Percentiles rank a stretch among this genome's conserved stretches.
Evolutionary conservation across 1,139 yeast genomes (phyloP).

Genomic region (Taphrina flavorubra): DNA sequence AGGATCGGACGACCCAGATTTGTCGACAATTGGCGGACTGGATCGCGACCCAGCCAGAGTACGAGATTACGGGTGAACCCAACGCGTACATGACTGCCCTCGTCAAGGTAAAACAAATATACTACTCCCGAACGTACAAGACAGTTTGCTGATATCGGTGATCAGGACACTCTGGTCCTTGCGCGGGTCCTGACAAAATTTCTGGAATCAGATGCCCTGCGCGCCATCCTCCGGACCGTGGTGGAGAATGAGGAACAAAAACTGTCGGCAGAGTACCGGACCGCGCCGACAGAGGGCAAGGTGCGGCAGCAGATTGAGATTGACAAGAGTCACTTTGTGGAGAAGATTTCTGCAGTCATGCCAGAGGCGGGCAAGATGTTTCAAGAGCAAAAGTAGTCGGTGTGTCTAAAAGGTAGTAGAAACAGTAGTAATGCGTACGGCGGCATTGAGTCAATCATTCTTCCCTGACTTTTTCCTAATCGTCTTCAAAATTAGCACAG

Average conservation of each 20-base stretch:
- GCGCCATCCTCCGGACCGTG: slow-evolving; percentile 25
- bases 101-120: slow-evolving; percentile 76
- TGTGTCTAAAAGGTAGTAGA: not conserved
- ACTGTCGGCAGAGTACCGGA: slow-evolving; percentile 15
- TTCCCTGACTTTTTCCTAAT: too few relatives aligned
- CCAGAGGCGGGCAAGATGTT: slow-evolving; percentile 14
- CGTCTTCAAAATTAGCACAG: too few relatives aligned
- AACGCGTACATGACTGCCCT: slow-evolving; percentile 70
- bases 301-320: not conserved
- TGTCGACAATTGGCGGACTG: slow-evolving; percentile 24
- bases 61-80: slow-evolving; percentile 51
- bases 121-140: slow-evolving; percentile 46
- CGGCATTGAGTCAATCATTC: not conserved
- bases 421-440: not conserved
- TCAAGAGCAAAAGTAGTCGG: not conserved
- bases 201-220: slow-evolving; percentile 49
- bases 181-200: slow-evolving; percentile 60
- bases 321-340: slow-evolving; percentile 32
- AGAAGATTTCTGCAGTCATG: slow-evolving; percentile 20
- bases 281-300: slow-evolving; percentile 2
- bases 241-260: slow-evolving; percentile 17
- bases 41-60: slow-evolving; percentile 48
- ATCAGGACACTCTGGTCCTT: slow-evolving; percentile 24
- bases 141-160: slow-evolving; percentile 59
- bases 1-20: slow-evolving; percentile 58